Evolutionary conservation across 192 early-diverging fungal genomes (phyloP).

Genomic region (Umbelopsis sp.): DNA sequence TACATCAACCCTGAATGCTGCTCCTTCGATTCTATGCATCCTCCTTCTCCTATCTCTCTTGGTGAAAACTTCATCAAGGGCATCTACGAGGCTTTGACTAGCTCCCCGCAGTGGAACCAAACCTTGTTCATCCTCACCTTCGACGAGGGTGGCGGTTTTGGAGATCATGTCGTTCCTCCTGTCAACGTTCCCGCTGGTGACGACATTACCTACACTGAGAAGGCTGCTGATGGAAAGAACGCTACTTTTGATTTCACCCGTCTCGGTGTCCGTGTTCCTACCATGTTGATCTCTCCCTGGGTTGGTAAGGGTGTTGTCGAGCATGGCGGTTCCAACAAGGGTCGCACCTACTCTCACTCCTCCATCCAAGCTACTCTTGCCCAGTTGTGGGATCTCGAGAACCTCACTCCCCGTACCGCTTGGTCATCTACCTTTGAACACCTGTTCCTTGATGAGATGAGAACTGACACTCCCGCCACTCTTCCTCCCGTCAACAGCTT

Average conservation of each 20-base stretch:
- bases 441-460: conserved; percentile 15
- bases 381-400: conserved; percentile 20
- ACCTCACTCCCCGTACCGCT: conserved; percentile 28
- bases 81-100: conserved; percentile 52
- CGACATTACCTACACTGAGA: conserved; percentile 26
- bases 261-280: conserved; percentile 54
- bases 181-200: conserved; percentile 49
- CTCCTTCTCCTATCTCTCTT: conserved; percentile 24
- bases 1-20: conserved; percentile 46
- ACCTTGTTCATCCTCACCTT: conserved; percentile 53
- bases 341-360: conserved; percentile 11
- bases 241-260: conserved; percentile 50
- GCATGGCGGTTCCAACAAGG: conserved; percentile 34
- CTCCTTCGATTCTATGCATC: conserved; percentile 25
- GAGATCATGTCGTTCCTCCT: conserved; percentile 54
- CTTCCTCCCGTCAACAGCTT: conserved; percentile 11
- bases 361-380: conserved; percentile 21
- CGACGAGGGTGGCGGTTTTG: conserved; percentile 55
- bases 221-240: conserved; percentile 25
- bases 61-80: conserved; percentile 43
- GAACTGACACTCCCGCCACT: conserved; percentile 14
- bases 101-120: conserved; percentile 51
- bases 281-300: conserved; percentile 50
- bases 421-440: conserved; percentile 30
- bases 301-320: conserved; percentile 39